A percentile compares a stretch with the other conserved stretches of the same genome.
Conservation (phyloP, 768 basidiomycete species). For the Termitomyces heimii region DNA sequence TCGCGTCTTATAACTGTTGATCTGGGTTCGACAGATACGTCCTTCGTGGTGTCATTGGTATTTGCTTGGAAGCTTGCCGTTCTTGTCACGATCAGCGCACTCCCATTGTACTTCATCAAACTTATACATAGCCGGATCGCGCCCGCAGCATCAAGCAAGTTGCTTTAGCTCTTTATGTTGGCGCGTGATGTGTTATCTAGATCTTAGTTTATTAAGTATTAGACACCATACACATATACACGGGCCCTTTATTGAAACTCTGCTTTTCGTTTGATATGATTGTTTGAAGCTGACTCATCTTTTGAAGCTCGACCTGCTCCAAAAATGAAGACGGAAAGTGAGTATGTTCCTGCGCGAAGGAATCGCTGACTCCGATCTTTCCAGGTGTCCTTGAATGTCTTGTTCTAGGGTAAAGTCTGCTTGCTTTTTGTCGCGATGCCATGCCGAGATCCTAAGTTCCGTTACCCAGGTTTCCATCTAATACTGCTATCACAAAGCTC, state of each 20-base stretch:
- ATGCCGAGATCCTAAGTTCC: background rate
- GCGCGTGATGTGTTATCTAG: background rate
- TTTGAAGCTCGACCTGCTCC: background rate
- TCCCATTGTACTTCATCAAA: slow-evolving; percentile 91
- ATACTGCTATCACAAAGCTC: background rate
- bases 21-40: slow-evolving; percentile 55
- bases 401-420: background rate
- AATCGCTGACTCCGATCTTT: background rate
- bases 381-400: no score
- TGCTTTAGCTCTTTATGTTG: slow-evolving; percentile 40
- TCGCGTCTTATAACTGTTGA: slow-evolving; percentile 4
- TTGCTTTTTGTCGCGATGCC: background rate
- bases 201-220: slow-evolving; percentile 1
- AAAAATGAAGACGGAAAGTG: background rate
- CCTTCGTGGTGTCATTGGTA: slow-evolving; percentile 81
- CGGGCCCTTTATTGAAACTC: background rate
- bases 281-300: background rate
- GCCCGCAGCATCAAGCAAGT: slow-evolving; percentile 91
- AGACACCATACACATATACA: slow-evolving; percentile 3
- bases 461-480: no score
- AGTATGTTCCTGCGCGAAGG: background rate
- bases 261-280: background rate
- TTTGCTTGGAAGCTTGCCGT: slow-evolving; percentile 95
- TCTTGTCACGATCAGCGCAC: slow-evolving; percentile 90
- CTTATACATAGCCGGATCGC: slow-evolving; percentile 78